These are phyloP conservation scores for Hypoxylon sp. DNA, from an alignment of 2,329 filamentous ascomycete species.

Conservation along the genomic window DNA sequence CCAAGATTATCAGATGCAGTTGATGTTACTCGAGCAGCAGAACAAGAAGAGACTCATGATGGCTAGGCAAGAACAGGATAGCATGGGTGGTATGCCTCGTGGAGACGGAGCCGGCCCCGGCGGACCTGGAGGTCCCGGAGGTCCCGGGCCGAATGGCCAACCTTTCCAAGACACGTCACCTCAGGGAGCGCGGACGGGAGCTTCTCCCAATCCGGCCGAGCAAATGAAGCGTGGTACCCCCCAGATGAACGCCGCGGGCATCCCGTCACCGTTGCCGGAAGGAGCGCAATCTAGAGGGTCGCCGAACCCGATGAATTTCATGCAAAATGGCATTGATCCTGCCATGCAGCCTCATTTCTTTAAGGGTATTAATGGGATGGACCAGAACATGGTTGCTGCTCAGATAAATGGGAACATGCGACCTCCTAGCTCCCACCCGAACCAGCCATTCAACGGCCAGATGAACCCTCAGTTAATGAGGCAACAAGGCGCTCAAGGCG, in stretches of 20 bases:
- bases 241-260: conserved; percentile 77
- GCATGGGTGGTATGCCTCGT: conserved; percentile 66
- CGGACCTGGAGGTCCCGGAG: conserved; percentile 63
- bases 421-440: conserved; percentile 78
- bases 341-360: conserved; percentile 73
- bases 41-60: conserved; percentile 90
- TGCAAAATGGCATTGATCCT: conserved; percentile 74
- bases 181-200: conserved; percentile 76
- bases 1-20: conserved; percentile 90
- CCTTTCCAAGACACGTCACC: conserved; percentile 79
- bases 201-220: conserved; percentile 83
- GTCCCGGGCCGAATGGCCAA: conserved; percentile 71
- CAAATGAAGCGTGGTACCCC: conserved; percentile 85
- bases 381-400: conserved; percentile 68
- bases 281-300: conserved; percentile 76
- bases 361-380: conserved; percentile 67
- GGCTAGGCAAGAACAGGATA: conserved; percentile 85
- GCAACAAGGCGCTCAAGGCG: conserved; percentile 55
- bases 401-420: conserved; percentile 77
- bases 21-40: conserved; percentile 89
- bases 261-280: conserved; percentile 80
- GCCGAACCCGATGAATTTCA: conserved; percentile 75
- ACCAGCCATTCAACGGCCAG: conserved; percentile 65
- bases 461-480: conserved; percentile 75
- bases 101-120: conserved; percentile 67